Evolutionary conservation across 2,329 filamentous ascomycete genomes (phyloP), one percentile per base, ranked within the genome.

Genomic region (Trichoderma endophyticum): DNA sequence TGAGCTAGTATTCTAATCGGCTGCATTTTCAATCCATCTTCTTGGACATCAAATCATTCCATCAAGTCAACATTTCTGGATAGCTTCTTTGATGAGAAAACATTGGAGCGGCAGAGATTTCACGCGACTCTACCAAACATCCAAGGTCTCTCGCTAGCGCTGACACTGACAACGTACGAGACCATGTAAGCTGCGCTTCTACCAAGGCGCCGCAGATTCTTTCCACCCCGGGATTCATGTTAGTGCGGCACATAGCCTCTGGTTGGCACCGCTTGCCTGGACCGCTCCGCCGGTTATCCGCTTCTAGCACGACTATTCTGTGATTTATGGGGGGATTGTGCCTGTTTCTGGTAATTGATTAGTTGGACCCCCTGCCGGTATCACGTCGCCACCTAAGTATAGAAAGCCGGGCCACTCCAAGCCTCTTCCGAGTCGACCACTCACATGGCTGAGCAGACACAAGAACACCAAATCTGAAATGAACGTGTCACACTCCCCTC

Each of bases 161-260:
- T 69, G 66, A 69, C 66, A 60, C 51, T 24, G 34, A n/a, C 66
- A 69, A 69, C 66, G 26, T 60, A 68, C 26, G 32, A 59, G 54
- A 18, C 21, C 65, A 32, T 59, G 54, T 60, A 59, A 68, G 51
- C 54, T 48, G 54, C 54, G 36, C 51, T 48, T 39, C 32, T 15
- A 54, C 28, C 51, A 26, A 62, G 60, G 64, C 48, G 48, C 30
- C 32, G 64, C 64, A 56, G 64, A 56, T 57, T 67, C 48, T 57
- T 39, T 57, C 64, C 63, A 48, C 30, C 63, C 56, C 28, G 26
- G 62, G 14, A 54, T 26, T 51, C 51, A 15, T 54, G 43, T 66
- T 60, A 68, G 65, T 36, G 56, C 32, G 9, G 56, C 30, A 9
- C 43, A 36, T 56, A 54, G 28, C 30, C 43, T 30, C 28, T 64